These are phyloP conservation scores for Baeospora myosura DNA, from an alignment of 1,284 basidiomycete genomes.

Conservation along the genomic window DNA sequence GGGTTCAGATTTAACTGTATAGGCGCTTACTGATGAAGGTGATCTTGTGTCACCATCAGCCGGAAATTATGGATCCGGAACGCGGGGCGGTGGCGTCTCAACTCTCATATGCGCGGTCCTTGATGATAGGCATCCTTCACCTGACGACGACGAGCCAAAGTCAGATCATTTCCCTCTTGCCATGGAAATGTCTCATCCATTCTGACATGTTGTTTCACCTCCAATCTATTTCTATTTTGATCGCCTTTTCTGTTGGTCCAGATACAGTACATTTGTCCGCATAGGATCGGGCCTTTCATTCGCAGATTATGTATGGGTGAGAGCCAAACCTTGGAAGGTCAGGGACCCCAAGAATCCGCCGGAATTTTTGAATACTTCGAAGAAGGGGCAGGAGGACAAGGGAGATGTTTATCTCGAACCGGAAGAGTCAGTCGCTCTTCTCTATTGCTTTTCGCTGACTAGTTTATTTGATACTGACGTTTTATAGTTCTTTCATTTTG, in stretches of 20 bases:
- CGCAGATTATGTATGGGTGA: constrained; percentile 77
- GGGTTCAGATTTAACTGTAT: too few species aligned
- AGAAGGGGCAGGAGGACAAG: constrained; percentile 59
- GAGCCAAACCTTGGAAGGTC: constrained; percentile 66
- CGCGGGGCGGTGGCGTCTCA: constrained; percentile 74
- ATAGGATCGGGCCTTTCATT: constrained; percentile 84
- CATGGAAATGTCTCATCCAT: not conserved
- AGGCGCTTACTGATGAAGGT: too few species aligned
- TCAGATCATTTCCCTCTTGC: constrained; percentile 19
- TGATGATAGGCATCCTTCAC: constrained; percentile 48
- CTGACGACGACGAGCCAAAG: constrained; percentile 59
- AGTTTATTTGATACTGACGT: constrained; percentile 6
- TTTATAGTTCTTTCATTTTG: constrained; percentile 72
- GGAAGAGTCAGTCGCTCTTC: constrained; percentile 52
- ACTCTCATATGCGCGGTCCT: constrained; percentile 71
- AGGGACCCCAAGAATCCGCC: constrained; percentile 64
- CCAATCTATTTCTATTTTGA: constrained; percentile 6
- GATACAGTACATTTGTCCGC: constrained; percentile 75
- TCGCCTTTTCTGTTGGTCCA: constrained; percentile 20
- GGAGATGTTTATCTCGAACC: constrained; percentile 77
- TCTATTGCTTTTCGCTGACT: not conserved
- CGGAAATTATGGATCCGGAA: constrained; percentile 68
- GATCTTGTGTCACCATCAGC: constrained; percentile 29
- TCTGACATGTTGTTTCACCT: constrained; percentile 1
- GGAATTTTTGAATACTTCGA: constrained; percentile 51